phyloP scores from a whole-genome alignment of 768 basidiomycete genomes.

The Tricholomella constricta region DNA sequence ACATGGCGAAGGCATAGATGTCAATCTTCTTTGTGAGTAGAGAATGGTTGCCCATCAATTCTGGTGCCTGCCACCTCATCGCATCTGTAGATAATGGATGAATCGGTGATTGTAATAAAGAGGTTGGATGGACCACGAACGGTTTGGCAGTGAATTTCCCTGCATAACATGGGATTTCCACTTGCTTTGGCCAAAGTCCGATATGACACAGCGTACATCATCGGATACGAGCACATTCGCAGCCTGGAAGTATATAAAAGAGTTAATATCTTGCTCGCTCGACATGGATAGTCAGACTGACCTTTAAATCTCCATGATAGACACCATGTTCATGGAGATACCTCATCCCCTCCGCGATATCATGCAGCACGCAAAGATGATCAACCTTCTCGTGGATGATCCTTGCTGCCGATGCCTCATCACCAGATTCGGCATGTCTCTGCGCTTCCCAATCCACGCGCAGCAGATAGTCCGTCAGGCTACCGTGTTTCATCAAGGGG shows the following conservation, averaged over 20 bases:
- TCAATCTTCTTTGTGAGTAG: slow-evolving; percentile 52
- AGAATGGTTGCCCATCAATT: slow-evolving; percentile 51
- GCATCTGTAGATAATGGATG: neutral
- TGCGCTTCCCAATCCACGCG: slow-evolving; percentile 19
- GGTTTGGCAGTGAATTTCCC: slow-evolving; percentile 39
- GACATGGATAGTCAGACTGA: slow-evolving; percentile 23
- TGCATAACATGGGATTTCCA: slow-evolving; percentile 70
- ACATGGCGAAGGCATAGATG: slow-evolving; percentile 69
- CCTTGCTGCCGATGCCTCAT: slow-evolving; percentile 18
- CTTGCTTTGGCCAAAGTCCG: slow-evolving; percentile 81
- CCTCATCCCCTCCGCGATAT: slow-evolving; percentile 78
- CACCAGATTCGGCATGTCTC: slow-evolving; percentile 1
- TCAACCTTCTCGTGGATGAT: slow-evolving; percentile 32
- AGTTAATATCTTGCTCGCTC: neutral
- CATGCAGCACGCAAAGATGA: slow-evolving; percentile 61
- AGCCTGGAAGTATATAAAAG: slow-evolving; percentile 43
- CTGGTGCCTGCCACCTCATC: slow-evolving; percentile 71
- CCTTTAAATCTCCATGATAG: slow-evolving; percentile 82
- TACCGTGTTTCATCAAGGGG: slow-evolving; percentile 70
- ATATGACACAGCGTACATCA: slow-evolving; percentile 62
- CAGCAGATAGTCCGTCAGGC: slow-evolving; percentile 58
- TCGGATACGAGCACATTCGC: slow-evolving; percentile 77
- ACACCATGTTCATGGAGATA: slow-evolving; percentile 70
- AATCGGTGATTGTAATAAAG: neutral
- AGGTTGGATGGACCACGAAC: neutral